phyloP scores from a whole-genome alignment of 441 rosid species.

The Manihot esculenta region DNA sequence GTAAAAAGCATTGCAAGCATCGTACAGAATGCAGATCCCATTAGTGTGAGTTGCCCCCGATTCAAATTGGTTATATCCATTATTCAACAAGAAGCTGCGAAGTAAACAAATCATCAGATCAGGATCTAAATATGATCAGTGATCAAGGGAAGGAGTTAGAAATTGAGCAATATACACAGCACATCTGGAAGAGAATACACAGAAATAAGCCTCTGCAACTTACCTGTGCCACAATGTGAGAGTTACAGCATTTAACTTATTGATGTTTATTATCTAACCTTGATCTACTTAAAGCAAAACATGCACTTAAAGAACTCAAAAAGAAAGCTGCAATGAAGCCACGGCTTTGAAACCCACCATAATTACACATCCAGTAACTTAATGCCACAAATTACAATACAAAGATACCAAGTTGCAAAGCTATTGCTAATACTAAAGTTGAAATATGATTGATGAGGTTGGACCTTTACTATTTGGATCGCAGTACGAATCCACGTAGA shows the following conservation, averaged over 20 bases:
- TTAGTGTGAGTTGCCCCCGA: conserved; percentile 56
- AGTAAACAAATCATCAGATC: not conserved
- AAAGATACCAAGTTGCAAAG: too few relatives aligned
- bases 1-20: conserved; percentile 66
- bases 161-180: not conserved
- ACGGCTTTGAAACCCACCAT: not conserved
- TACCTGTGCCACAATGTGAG: not conserved
- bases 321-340: not conserved
- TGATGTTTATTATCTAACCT: not conserved
- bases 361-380: too few relatives aligned
- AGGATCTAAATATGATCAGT: not conserved
- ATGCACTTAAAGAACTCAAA: not conserved
- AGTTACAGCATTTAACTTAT: not conserved
- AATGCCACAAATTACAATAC: too few relatives aligned
- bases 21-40: conserved; percentile 61
- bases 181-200: not conserved
- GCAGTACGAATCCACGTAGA: too few relatives aligned
- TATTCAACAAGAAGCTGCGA: conserved; percentile 23
- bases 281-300: not conserved
- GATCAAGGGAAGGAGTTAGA: not conserved
- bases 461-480: too few relatives aligned
- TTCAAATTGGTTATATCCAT: conserved; percentile 56
- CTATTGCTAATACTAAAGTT: too few relatives aligned
- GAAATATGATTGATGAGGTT: too few relatives aligned
- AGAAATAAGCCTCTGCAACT: not conserved